Conservation (phyloP, 129 eudicot genomes). For the Smallanthus sonchifolius region DNA sequence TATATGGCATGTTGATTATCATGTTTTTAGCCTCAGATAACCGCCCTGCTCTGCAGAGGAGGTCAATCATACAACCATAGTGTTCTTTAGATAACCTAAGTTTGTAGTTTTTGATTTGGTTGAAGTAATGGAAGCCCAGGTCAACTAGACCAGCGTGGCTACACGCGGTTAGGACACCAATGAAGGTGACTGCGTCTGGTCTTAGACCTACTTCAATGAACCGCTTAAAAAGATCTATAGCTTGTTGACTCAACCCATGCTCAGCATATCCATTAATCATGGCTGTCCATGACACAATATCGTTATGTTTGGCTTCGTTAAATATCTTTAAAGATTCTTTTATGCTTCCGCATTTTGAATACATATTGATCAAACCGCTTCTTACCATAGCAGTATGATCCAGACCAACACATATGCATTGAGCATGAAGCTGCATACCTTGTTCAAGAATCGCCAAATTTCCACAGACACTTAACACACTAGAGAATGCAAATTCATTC, state of each 20-base stretch:
- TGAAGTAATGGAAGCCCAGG: conserved; percentile 62
- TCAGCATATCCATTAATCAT: conserved; percentile 96
- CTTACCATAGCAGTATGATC: conserved; percentile 57
- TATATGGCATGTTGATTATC: conserved; percentile 67
- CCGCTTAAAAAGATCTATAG: conserved; percentile 61
- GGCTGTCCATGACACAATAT: conserved; percentile 84
- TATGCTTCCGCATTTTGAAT: conserved; percentile 82
- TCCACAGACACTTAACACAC: conserved; percentile 75
- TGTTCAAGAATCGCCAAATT: conserved; percentile 78
- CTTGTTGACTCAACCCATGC: conserved; percentile 74
- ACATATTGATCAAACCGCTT: conserved; percentile 84
- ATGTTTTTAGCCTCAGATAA: conserved; percentile 73
- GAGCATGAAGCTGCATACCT: conserved; percentile 84
- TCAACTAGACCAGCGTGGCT: conserved; percentile 80
- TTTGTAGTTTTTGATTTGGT: conserved; percentile 43
- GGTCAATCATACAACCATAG: conserved; percentile 95
- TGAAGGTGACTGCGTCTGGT: conserved; percentile 80
- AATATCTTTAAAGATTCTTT: conserved; percentile 57
- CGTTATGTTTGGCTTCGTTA: conserved; percentile 37
- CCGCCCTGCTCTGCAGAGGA: conserved; percentile 80
- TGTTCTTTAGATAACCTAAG: conserved; percentile 66
- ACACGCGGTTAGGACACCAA: conserved; percentile 90
- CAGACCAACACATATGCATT: conserved; percentile 54
- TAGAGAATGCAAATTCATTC: conserved; percentile 72
- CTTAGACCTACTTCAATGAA: conserved; percentile 42